Evolutionary conservation across 768 basidiomycete genomes (phyloP), one percentile per base, ranked within the genome.

Genomic region (Hebeloma cylindrosporum): DNA sequence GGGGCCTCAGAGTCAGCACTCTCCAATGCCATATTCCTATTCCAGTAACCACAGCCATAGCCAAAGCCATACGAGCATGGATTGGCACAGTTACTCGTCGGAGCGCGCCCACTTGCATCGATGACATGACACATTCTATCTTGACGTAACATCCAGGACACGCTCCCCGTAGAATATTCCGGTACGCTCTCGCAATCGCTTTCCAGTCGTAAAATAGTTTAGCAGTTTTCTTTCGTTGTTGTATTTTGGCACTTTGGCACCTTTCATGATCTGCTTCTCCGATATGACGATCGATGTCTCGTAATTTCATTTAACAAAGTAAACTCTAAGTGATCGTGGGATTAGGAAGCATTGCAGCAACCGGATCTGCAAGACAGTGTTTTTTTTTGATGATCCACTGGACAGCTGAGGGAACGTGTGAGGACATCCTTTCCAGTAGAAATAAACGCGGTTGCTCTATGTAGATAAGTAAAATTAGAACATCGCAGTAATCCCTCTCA

Each of bases 21-120:
- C 70, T 67, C 73, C 54, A 71, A 77, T 61, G 62, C 76, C 32
- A 56, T 79, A 36, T 73, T 67, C 77, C 0, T 79, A 78, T 51
- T 65, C 77, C 31, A 71, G 74, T 54, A 13, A 61, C 64, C 56
- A 68, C 65, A 37, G 65, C 42, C 60, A 62, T 27, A 53, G 41
- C 17, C 54, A 69, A 21, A 54, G 40, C 23, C 52, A 69, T 26
- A 72, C 63, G 52, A 67, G 70, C 42, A 72, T 83, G 61, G 78
- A 82, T 30, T 85, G 83, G 83, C 78, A 83, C 17, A 51, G 48
- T 51, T 84, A 84, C 45, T 82, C 82, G 35, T 78, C 83, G 27
- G 82, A 84, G 61, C 78, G 83, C 25, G 71, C 73, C 6, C 78
- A 77, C 49, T 65, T 83, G 27, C 81, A 82, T 60, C 77, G 80